These are phyloP conservation scores for Wallacemonas sp. DNA, from an alignment of 208 protist species.

Conservation along the genomic window DNA sequence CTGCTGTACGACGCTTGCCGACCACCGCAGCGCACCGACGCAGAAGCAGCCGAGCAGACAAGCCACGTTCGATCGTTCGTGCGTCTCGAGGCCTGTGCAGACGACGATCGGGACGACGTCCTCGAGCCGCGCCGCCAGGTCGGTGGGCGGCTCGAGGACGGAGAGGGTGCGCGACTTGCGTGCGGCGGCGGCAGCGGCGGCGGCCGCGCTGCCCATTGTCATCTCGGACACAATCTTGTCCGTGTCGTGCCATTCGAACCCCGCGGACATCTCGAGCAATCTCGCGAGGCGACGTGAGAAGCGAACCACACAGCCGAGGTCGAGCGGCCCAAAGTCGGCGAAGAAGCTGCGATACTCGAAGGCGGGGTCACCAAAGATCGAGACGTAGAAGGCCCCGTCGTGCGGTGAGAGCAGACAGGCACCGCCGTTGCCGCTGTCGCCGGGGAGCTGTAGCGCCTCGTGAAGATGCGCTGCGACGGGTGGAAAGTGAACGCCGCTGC, in stretches of 20 bases:
- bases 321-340: slow-evolving; percentile 93
- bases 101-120: slow-evolving; percentile 39
- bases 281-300: slow-evolving; percentile 60
- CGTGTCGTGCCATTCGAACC: slow-evolving; percentile 16
- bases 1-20: slow-evolving; percentile 52
- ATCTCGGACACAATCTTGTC: slow-evolving; percentile 19
- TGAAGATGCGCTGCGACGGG: neutral
- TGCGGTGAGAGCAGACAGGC: slow-evolving; percentile 9
- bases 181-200: neutral
- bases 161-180: neutral
- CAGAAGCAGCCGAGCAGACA: slow-evolving; percentile 77
- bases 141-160: neutral
- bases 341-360: slow-evolving; percentile 91
- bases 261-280: slow-evolving; percentile 28
- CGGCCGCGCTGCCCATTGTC: neutral
- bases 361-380: slow-evolving; percentile 20
- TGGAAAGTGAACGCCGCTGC: neutral
- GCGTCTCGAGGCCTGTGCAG: slow-evolving; percentile 53
- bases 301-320: slow-evolving; percentile 67
- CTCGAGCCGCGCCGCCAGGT: neutral
- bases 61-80: slow-evolving; percentile 88
- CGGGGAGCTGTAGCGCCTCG: neutral
- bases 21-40: slow-evolving; percentile 58
- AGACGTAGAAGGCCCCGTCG: slow-evolving; percentile 40
- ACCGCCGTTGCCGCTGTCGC: neutral